Evolutionary conservation across 208 protist genomes (phyloP).

Genomic region (Crithidia fasciculata): DNA sequence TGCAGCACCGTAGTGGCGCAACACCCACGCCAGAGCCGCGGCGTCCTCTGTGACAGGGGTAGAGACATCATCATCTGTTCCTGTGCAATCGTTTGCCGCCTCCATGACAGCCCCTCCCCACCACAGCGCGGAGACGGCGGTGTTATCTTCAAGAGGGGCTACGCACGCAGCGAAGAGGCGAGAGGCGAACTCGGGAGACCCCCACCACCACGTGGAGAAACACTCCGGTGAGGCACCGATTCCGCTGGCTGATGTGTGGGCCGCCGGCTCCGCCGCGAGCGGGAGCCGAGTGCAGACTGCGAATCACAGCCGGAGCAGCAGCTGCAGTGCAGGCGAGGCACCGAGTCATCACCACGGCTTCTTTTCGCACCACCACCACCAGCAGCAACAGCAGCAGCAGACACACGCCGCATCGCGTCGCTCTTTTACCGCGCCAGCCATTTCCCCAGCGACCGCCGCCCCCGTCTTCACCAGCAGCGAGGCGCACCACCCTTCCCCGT

Average conservation of each 20-base stretch:
- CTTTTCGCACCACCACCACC: background rate
- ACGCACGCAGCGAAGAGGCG: background rate
- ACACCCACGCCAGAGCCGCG: background rate
- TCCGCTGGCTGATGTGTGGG: slow-evolving; percentile 7
- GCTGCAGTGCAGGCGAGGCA: background rate
- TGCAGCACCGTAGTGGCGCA: background rate
- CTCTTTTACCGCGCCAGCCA: background rate
- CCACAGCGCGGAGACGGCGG: background rate
- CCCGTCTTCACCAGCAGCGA: slow-evolving; percentile 20
- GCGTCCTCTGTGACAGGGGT: background rate
- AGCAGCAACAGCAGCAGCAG: background rate
- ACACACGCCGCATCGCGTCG: no score
- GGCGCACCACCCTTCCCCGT: background rate
- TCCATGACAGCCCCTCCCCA: slow-evolving; percentile 3
- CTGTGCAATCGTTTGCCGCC: background rate
- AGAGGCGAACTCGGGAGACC: background rate
- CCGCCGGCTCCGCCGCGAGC: background rate
- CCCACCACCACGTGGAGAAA: no score
- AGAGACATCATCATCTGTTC: background rate
- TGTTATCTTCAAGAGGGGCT: no score
- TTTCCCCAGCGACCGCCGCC: background rate
- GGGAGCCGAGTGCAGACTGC: background rate
- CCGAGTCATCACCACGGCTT: background rate
- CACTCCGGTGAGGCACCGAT: background rate
- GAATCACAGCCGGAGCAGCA: slow-evolving; percentile 9